phyloP scores from a whole-genome alignment of 176 grass and related monocot species.

The Tuctoria greenei region DNA sequence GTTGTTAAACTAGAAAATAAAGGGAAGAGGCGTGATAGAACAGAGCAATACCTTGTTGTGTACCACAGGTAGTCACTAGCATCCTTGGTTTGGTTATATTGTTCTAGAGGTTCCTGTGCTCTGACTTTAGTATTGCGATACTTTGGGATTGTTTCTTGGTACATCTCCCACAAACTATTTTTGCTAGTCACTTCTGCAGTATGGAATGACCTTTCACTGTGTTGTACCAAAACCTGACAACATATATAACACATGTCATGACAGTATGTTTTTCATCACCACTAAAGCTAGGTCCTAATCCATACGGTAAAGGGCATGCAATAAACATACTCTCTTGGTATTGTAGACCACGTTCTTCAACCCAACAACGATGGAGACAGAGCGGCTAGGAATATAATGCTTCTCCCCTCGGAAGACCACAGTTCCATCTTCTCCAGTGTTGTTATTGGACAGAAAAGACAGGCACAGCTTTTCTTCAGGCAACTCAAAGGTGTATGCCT shows the following conservation, averaged over 20 bases:
- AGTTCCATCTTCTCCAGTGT: constrained; percentile 58
- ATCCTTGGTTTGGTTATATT: constrained; percentile 81
- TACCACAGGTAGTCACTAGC: constrained; percentile 85
- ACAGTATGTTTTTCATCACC: not conserved
- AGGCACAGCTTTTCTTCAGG: constrained; percentile 63
- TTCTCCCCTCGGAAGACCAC: constrained; percentile 64
- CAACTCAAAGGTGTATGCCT: constrained; percentile 63
- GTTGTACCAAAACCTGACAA: constrained; percentile 79
- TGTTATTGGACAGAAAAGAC: constrained; percentile 74
- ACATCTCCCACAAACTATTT: constrained; percentile 73
- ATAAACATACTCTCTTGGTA: constrained; percentile 66
- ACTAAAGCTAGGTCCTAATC: not conserved
- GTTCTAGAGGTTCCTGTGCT: constrained; percentile 56
- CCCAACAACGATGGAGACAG: constrained; percentile 71
- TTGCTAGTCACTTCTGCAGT: constrained; percentile 25
- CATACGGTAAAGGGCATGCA: not conserved
- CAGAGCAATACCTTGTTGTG: constrained; percentile 61
- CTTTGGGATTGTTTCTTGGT: constrained; percentile 52
- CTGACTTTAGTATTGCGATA: constrained; percentile 31
- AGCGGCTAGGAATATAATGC: constrained; percentile 63
- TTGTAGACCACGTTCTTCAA: constrained; percentile 83
- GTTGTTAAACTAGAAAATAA: not conserved
- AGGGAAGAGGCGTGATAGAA: constrained; percentile 5
- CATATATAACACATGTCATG: constrained; percentile 21
- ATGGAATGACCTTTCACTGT: constrained; percentile 69